A percentile compares a stretch with the other conserved stretches of the same genome.
Conservation (phyloP, 2,329 filamentous ascomycete genomes). For the Penicillium vulpinum region DNA sequence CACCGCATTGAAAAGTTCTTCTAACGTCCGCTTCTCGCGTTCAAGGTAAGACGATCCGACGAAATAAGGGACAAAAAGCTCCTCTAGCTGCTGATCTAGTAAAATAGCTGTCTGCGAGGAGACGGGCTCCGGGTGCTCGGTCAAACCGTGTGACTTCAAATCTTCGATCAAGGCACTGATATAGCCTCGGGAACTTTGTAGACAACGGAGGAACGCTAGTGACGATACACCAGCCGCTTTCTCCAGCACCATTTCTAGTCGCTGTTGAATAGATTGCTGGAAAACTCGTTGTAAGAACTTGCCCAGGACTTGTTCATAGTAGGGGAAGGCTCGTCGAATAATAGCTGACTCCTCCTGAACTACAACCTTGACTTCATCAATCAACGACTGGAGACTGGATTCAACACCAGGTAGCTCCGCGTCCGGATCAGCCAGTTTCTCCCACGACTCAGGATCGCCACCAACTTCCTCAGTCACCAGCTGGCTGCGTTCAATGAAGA, state of each 20-base stretch:
- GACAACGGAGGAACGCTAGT: conserved; percentile 81
- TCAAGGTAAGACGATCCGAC: conserved; percentile 66
- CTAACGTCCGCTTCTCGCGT: conserved; percentile 65
- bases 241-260: conserved; percentile 90
- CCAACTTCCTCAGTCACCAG: conserved; percentile 80
- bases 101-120: conserved; percentile 77
- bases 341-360: conserved; percentile 97
- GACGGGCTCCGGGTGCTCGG: conserved; percentile 89
- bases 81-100: conserved; percentile 67
- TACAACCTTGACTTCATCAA: conserved; percentile 92
- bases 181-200: conserved; percentile 88
- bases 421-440: conserved; percentile 90
- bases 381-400: conserved; percentile 82
- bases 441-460: conserved; percentile 69
- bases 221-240: conserved; percentile 92
- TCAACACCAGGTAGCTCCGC: conserved; percentile 88
- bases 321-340: conserved; percentile 94
- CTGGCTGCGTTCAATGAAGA: conserved; percentile 96
- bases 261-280: conserved; percentile 95
- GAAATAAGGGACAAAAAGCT: conserved; percentile 67
- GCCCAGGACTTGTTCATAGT: conserved; percentile 87
- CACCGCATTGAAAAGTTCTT: conserved; percentile 83
- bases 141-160: conserved; percentile 88
- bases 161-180: conserved; percentile 88
- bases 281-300: conserved; percentile 96